Percentiles rank a stretch among this genome's conserved stretches.
These are phyloP conservation scores for Chrysosporium queenslandicum DNA, from an alignment of 2,329 filamentous ascomycete species.

Conservation along the genomic window DNA sequence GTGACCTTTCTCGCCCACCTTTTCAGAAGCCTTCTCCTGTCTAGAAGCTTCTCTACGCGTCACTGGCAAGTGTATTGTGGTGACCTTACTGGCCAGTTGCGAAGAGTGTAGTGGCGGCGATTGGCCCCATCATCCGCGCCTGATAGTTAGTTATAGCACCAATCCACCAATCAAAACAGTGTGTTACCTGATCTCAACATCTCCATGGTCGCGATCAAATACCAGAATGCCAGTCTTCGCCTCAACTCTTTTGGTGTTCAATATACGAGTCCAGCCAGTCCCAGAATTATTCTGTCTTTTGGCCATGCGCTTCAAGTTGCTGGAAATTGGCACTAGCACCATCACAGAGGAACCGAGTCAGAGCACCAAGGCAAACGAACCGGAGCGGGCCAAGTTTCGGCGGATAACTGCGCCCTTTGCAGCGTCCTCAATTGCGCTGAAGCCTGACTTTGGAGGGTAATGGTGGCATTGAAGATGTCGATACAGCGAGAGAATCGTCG, in stretches of 20 bases:
- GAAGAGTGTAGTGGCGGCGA: background rate
- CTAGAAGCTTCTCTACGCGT: too few species aligned
- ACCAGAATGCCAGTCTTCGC: slow-evolving; percentile 5
- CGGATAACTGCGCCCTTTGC: too few species aligned
- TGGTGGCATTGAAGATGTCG: too few species aligned
- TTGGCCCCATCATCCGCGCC: background rate
- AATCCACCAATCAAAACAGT: slow-evolving; percentile 2
- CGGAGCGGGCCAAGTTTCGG: background rate
- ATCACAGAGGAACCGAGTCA: background rate
- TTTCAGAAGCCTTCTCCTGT: too few species aligned
- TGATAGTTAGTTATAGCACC: background rate
- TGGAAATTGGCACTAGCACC: slow-evolving; percentile 1
- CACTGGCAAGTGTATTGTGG: too few species aligned
- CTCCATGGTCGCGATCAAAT: slow-evolving; percentile 1
- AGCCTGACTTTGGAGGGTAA: too few species aligned
- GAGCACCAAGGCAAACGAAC: background rate
- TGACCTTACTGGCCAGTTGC: background rate
- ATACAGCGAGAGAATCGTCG: too few species aligned
- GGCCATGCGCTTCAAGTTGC: slow-evolving; percentile 2
- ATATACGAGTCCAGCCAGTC: background rate
- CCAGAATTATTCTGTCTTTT: background rate
- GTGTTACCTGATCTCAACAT: background rate
- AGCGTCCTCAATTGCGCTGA: too few species aligned
- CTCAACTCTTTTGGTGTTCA: background rate
- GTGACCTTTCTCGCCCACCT: too few species aligned